Base-by-base conservation (phyloP, 2,329 filamentous ascomycete genomes). In the Colletotrichum salicis region DNA sequence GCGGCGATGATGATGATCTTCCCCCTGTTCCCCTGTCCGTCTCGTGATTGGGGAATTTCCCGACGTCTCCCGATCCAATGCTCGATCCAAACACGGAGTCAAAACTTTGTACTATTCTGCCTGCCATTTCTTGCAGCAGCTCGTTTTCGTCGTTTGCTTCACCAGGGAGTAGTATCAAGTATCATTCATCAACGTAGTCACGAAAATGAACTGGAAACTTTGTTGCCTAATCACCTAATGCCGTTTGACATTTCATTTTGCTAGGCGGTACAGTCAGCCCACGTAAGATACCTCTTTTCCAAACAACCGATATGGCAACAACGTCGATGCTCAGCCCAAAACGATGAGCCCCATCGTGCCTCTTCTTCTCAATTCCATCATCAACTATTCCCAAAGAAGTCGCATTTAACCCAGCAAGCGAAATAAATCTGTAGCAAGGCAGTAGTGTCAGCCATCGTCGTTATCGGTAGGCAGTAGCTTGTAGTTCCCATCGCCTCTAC, bases 1-100 rank as follows among this genome's bases (percentile, higher is more conserved):
- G 19, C 37, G 3, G 35, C 10, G 15, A 33, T 48, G 41, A 48
- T 48, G 41, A 11, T 48, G 41, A 48, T 48, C 19, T n/a, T 12
- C 45, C 59, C 59, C 59, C n/a, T 52, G 37, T 3, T 10, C 29
- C 12, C 19, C 3, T 8, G 3, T 64, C 12, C 11, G 54, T 56
- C 54, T 56, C 29, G 10, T 64, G 61, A 64, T 56, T 64, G 51
- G 61, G 3, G 10, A 54, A 19, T 51, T 22, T 54, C 57, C 64
- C 48, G 64, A 62, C 5, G 24, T 62, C 57, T n/a, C 64, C 55
- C 22, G 60, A 54, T 54, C 29, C 29, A 54, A 22, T 41, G 27
- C 48, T 41, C 45, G 56, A 67, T 61, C 56, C 45, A 61, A 54
- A 55, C 57, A 33, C 45, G 33, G 45, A 55, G 33, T 24, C 37